Evolutionary conservation across 306 rosid species (phyloP).

Genomic region (Acacia confusa): DNA sequence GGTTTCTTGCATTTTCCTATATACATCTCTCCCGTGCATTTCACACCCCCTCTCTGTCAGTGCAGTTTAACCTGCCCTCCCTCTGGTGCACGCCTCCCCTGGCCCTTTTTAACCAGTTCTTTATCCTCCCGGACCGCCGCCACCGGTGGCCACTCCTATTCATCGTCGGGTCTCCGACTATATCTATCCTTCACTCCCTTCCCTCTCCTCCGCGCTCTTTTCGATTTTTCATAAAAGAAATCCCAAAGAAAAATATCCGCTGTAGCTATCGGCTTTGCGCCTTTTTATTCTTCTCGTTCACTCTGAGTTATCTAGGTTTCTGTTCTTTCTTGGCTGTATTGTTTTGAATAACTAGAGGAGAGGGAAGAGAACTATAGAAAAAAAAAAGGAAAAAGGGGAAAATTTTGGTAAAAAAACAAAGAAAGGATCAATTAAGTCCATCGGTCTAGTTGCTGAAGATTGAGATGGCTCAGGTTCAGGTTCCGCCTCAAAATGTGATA

Average conservation of each 20-base stretch:
- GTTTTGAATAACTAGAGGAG: conserved; percentile 82
- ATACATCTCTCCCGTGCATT: neutral
- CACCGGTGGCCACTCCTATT: conserved; percentile 34
- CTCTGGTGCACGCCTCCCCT: neutral
- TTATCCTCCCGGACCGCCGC: conserved; percentile 35
- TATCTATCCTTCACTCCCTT: conserved; percentile 46
- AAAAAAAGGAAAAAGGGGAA: neutral
- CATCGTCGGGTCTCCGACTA: conserved; percentile 52
- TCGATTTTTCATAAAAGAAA: neutral
- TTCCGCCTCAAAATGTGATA: conserved; percentile 68
- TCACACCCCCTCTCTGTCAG: neutral
- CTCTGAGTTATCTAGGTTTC: conserved; percentile 1
- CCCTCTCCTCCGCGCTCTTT: conserved; percentile 66
- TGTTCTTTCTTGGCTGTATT: conserved; percentile 37
- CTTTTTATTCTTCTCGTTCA: conserved; percentile 17
- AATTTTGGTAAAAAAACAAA: neutral
- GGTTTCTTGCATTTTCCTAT: conserved; percentile 1
- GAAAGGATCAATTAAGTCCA: too few species aligned
- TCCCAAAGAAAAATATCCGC: neutral
- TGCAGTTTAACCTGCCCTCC: conserved; percentile 47
- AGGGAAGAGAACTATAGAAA: conserved; percentile 60
- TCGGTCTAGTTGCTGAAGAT: conserved; percentile 18
- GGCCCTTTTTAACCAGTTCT: neutral
- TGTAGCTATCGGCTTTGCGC: neutral
- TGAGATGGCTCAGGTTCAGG: conserved; percentile 71